Evolutionary conservation across 768 basidiomycete species (phyloP).

Genomic region (Fomitopsis serialis): DNA sequence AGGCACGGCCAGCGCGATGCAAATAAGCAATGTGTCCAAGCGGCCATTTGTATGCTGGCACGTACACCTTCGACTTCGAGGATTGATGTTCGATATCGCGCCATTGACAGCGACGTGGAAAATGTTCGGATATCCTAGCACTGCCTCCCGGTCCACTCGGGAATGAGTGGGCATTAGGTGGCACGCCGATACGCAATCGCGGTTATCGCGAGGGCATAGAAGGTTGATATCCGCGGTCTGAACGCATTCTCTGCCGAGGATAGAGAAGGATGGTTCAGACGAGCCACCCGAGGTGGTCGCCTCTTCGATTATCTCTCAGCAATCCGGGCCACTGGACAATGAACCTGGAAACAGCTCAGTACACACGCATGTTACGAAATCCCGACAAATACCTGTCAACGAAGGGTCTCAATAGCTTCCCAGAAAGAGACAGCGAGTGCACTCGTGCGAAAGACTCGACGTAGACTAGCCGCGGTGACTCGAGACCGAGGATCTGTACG

Average conservation of each 20-base stretch:
- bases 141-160: background rate
- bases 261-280: constrained; percentile 38
- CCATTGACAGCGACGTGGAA: no score
- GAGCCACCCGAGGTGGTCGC: constrained; percentile 58
- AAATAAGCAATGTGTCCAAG: no score
- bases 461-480: constrained; percentile 73
- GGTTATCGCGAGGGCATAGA: no score
- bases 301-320: constrained; percentile 33
- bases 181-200: background rate
- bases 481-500: constrained; percentile 66
- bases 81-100: no score
- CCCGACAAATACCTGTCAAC: constrained; percentile 58
- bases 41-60: no score
- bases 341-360: constrained; percentile 46
- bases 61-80: no score
- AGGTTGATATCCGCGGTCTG: no score
- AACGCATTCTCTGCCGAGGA: no score
- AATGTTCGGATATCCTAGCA: no score
- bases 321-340: constrained; percentile 86
- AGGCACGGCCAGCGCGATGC: no score
- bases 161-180: background rate
- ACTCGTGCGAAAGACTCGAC: constrained; percentile 95
- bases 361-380: background rate
- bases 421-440: constrained; percentile 73
- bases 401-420: constrained; percentile 71